Conservation (phyloP, 2,329 filamentous ascomycete genomes). For the Phoma sp. region DNA sequence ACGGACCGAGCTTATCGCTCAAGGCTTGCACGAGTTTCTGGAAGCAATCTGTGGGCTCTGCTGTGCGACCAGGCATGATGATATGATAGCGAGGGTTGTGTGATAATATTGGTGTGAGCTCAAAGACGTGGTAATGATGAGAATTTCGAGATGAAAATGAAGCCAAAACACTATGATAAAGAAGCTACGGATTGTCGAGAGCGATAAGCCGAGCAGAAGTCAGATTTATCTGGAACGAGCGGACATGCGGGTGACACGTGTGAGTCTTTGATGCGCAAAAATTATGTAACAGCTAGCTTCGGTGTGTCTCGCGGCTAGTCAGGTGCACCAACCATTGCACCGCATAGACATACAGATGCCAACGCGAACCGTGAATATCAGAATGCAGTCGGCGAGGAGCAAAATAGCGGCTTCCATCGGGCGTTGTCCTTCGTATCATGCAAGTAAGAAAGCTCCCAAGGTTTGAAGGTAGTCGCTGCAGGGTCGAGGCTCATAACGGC, state of each 20-base stretch:
- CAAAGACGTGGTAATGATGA: neutral
- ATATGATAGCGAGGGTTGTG: neutral
- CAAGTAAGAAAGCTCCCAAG: slow-evolving; percentile 11
- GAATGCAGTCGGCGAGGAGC: slow-evolving; percentile 4
- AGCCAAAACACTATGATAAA: neutral
- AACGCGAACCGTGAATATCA: slow-evolving; percentile 14
- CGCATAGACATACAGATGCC: slow-evolving; percentile 9
- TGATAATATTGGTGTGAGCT: neutral
- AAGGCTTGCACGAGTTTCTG: slow-evolving; percentile 76
- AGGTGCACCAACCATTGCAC: slow-evolving; percentile 21
- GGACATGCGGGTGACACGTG: slow-evolving; percentile 16
- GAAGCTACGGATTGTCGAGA: slow-evolving; percentile 12
- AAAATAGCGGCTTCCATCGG: slow-evolving; percentile 36
- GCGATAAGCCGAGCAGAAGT: slow-evolving; percentile 18
- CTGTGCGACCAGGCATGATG: slow-evolving; percentile 34
- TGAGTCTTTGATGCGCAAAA: slow-evolving; percentile 15
- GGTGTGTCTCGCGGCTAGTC: slow-evolving; percentile 30
- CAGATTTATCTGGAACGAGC: slow-evolving; percentile 20
- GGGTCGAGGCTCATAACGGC: neutral
- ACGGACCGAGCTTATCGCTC: slow-evolving; percentile 77
- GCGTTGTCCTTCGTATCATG: slow-evolving; percentile 10
- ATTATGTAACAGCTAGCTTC: slow-evolving; percentile 42
- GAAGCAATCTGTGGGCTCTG: slow-evolving; percentile 56
- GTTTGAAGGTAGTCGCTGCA: slow-evolving; percentile 8
- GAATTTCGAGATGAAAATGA: neutral